Conservation (phyloP, 1,139 yeast species). For the Cylindricascospora bacillispora region DNA sequence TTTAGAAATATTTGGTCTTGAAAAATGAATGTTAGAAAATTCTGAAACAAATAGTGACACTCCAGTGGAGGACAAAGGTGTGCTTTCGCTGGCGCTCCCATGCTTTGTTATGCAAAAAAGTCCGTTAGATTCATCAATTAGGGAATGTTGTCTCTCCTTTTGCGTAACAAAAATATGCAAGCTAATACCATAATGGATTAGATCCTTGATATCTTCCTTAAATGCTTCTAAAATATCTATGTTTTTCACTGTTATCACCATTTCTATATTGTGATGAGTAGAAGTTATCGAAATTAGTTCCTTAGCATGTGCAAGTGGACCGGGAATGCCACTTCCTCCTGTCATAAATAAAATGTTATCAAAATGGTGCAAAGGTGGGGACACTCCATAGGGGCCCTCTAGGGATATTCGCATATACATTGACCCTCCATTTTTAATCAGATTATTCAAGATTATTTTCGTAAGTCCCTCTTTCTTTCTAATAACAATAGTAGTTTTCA, state of each 20-base stretch:
- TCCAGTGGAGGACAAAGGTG: background rate
- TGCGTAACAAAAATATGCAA: background rate
- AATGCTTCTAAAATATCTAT: constrained; percentile 3
- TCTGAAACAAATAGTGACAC: background rate
- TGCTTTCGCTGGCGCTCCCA: background rate
- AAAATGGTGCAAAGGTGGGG: constrained; percentile 41
- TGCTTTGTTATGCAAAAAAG: background rate
- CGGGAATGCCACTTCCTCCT: constrained; percentile 73
- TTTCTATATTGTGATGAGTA: constrained; percentile 3
- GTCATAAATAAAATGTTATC: constrained; percentile 44
- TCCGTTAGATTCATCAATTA: background rate
- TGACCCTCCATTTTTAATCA: constrained; percentile 12
- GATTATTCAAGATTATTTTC: constrained; percentile 24
- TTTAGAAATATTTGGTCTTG: constrained; percentile 35
- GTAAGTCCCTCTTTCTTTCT: constrained; percentile 39
- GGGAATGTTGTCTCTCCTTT: background rate
- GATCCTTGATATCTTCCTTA: background rate
- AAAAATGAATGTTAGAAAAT: constrained; percentile 22
- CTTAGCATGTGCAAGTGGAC: constrained; percentile 29
- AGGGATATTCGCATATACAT: constrained; percentile 29
- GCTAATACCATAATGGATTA: background rate
- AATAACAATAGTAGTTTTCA: constrained; percentile 32
- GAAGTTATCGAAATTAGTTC: constrained; percentile 9
- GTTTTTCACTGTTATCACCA: constrained; percentile 2
- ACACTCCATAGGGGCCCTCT: constrained; percentile 54